phyloP scores from a whole-genome alignment of 257 asterid species.

The Mitragyna speciosa region DNA sequence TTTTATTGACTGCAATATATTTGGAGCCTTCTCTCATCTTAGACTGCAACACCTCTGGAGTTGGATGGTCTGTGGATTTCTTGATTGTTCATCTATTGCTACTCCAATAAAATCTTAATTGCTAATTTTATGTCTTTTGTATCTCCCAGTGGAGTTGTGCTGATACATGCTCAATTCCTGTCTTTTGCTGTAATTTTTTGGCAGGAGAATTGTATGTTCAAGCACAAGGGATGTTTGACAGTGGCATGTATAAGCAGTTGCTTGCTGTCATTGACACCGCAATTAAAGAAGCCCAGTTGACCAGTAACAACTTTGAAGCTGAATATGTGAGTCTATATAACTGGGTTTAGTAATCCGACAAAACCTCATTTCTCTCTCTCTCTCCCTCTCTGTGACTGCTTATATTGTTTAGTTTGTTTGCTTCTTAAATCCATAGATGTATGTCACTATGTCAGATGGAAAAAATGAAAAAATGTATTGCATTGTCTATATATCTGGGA shows the following conservation, averaged over 20 bases:
- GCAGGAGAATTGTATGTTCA: slow-evolving; percentile 89
- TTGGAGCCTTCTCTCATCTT: not conserved
- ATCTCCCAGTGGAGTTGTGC: slow-evolving; percentile 1
- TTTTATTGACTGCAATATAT: not conserved
- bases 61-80: not conserved
- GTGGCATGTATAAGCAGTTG: slow-evolving; percentile 65
- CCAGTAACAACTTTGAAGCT: slow-evolving; percentile 71
- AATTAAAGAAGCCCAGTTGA: slow-evolving; percentile 58
- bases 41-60: not conserved
- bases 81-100: not conserved
- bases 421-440: not conserved
- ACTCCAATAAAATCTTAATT: not conserved
- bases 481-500: not conserved
- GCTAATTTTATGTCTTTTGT: slow-evolving; percentile 10
- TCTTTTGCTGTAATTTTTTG: slow-evolving; percentile 20
- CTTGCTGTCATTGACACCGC: slow-evolving; percentile 66
- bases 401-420: not conserved
- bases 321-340: slow-evolving; percentile 65
- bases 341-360: not conserved
- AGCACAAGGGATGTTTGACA: slow-evolving; percentile 80
- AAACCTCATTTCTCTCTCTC: not conserved
- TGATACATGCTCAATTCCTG: not conserved
- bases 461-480: not conserved
- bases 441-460: not conserved
- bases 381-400: not conserved